These are phyloP conservation scores for Blepharisma undulans DNA, from an alignment of 169 alveolate genomes.

Conservation along the genomic window DNA sequence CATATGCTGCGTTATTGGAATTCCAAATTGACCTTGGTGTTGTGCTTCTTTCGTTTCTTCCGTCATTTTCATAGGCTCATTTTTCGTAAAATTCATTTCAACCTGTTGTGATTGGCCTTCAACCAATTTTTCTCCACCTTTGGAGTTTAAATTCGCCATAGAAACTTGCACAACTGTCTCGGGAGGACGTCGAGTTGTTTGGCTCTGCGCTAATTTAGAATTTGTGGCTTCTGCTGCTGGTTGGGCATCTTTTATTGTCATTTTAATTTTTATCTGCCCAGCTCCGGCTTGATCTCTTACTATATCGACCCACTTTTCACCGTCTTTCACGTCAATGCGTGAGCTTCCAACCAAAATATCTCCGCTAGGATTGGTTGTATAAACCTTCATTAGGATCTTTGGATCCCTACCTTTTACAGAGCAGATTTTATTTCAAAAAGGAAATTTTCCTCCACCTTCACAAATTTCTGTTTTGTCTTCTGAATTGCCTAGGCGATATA, in stretches of 20 bases:
- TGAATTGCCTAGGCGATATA: background rate
- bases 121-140: background rate
- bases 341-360: background rate
- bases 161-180: background rate
- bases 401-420: background rate
- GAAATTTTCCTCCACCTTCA: constrained; percentile 15
- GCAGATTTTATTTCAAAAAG: background rate
- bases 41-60: background rate
- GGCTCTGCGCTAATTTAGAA: background rate
- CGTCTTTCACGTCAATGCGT: background rate
- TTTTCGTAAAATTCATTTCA: background rate
- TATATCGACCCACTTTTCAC: background rate
- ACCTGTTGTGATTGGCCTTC: background rate
- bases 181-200: background rate
- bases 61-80: background rate
- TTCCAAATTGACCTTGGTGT: background rate
- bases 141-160: background rate
- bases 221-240: background rate
- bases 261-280: background rate
- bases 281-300: background rate
- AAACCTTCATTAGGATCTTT: background rate
- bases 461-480: background rate
- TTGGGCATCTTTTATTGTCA: background rate
- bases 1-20: background rate
- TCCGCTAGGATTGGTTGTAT: background rate